Conservation (phyloP, 441 rosid genomes). For the Croton setiger region DNA sequence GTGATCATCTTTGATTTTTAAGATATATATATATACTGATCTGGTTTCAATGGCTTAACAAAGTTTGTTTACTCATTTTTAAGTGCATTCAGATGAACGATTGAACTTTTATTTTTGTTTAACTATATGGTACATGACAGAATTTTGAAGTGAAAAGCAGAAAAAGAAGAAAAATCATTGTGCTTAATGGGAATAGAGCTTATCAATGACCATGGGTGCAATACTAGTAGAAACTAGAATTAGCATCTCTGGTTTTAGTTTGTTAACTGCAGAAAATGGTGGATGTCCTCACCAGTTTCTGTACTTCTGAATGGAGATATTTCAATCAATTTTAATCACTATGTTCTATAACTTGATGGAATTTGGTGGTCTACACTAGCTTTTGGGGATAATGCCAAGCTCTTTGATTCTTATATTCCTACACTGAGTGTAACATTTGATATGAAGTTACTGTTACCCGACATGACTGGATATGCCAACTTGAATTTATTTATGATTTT, state of each 20-base stretch:
- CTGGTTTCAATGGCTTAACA: neutral
- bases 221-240: neutral
- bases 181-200: neutral
- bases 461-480: neutral
- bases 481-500: constrained; percentile 3
- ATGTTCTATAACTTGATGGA: neutral
- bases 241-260: neutral
- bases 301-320: neutral
- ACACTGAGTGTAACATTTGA: neutral
- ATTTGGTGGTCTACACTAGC: neutral
- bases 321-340: neutral
- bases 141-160: neutral
- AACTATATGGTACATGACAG: neutral
- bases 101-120: neutral
- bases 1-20: constrained; percentile 1
- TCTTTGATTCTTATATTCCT: neutral
- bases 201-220: neutral
- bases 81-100: neutral
- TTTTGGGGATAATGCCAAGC: neutral
- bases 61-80: neutral
- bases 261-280: neutral
- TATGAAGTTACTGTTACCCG: neutral
- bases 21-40: neutral
- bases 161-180: neutral
- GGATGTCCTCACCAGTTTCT: too few relatives aligned